phyloP scores from a whole-genome alignment of 192 early-diverging fungal genomes.

The Backusella tarrabulga region DNA sequence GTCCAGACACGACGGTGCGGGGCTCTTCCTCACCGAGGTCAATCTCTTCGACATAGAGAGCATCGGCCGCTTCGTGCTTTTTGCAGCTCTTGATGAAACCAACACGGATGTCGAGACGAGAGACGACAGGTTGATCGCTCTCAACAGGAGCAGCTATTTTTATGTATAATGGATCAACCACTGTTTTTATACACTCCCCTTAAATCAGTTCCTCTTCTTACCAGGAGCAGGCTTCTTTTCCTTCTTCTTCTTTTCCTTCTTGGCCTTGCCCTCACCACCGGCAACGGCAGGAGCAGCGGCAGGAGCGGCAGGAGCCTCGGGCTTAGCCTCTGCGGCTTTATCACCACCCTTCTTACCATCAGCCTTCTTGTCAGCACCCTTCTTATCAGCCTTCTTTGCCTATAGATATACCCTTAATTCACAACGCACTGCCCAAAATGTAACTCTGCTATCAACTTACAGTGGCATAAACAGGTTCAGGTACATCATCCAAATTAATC shows the following conservation, averaged over 20 bases:
- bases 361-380: constrained; percentile 38
- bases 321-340: constrained; percentile 22
- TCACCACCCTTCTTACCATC: constrained; percentile 33
- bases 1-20: constrained; percentile 87
- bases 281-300: constrained; percentile 35
- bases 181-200: not conserved
- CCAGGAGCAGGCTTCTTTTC: constrained; percentile 48
- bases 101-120: constrained; percentile 92
- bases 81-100: constrained; percentile 80
- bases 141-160: constrained; percentile 42
- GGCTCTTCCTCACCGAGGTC: constrained; percentile 91
- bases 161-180: not conserved
- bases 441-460: constrained; percentile 1
- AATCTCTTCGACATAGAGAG: constrained; percentile 95
- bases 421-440: too few relatives aligned
- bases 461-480: constrained; percentile 29
- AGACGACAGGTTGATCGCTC: constrained; percentile 53
- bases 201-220: not conserved
- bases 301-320: constrained; percentile 21
- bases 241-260: constrained; percentile 64
- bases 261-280: constrained; percentile 40
- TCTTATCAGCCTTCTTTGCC: constrained; percentile 12
- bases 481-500: constrained; percentile 47
- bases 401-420: not conserved
- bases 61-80: constrained; percentile 95